These are phyloP conservation scores for Daldinia sp. DNA, from an alignment of 2,329 filamentous ascomycete genomes.

Conservation along the genomic window DNA sequence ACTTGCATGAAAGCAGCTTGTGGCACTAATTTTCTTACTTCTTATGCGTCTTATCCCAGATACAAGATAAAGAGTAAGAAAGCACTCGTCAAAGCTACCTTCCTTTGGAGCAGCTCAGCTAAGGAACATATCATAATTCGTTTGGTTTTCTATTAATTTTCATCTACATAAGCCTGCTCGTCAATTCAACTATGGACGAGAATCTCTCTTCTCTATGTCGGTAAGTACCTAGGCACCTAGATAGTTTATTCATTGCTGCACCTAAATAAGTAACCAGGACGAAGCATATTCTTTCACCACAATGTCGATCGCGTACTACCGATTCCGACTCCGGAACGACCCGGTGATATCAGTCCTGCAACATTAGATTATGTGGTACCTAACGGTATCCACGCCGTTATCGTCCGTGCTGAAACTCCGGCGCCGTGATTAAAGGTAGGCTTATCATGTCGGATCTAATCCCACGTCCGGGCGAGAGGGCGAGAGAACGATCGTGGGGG, in stretches of 20 bases:
- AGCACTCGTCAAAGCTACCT: background rate
- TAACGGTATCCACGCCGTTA: background rate
- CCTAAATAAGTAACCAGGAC: background rate
- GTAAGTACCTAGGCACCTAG: too few species aligned
- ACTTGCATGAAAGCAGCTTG: background rate
- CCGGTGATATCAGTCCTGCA: background rate
- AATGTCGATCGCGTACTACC: background rate
- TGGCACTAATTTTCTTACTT: background rate
- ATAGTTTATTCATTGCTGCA: background rate
- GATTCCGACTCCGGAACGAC: background rate
- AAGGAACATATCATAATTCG: too few species aligned
- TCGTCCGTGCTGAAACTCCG: background rate
- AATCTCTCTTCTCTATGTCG: too few species aligned
- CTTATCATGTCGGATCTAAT: background rate
- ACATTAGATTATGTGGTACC: background rate
- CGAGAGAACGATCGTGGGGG: background rate
- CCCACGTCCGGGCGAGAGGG: background rate
- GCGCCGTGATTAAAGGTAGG: background rate
- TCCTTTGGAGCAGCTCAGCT: too few species aligned
- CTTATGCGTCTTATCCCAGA: background rate
- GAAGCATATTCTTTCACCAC: background rate
- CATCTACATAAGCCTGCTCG: too few species aligned
- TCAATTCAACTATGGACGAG: too few species aligned
- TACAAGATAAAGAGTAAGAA: background rate
- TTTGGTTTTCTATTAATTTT: too few species aligned